Evolutionary conservation across 1,284 basidiomycete species (phyloP).

Genomic region (Trichosporon asahii): DNA sequence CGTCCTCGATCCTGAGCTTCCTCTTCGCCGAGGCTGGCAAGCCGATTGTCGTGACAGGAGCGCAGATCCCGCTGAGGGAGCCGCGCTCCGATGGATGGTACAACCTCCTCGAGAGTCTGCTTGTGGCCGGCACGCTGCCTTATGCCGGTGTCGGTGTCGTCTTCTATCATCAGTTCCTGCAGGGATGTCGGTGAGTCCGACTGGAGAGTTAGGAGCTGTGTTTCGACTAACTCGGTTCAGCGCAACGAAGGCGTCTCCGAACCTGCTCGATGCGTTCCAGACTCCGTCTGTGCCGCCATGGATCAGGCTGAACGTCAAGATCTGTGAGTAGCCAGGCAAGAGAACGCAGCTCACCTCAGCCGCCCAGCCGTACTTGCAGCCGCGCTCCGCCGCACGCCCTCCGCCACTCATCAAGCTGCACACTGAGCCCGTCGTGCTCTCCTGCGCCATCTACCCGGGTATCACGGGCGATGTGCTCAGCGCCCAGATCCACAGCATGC

Average conservation of each 20-base stretch:
- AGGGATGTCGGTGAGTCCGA: conserved; percentile 31
- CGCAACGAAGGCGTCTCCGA: conserved; percentile 43
- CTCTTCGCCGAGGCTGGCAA: conserved; percentile 46
- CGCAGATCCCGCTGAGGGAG: conserved; percentile 46
- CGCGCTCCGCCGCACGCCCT: conserved; percentile 22
- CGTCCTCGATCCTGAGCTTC: conserved; percentile 45
- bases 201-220: not conserved
- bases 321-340: conserved; percentile 33
- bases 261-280: conserved; percentile 43
- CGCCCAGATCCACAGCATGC: conserved; percentile 44
- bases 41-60: conserved; percentile 47
- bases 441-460: conserved; percentile 40
- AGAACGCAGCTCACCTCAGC: conserved; percentile 17
- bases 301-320: conserved; percentile 48
- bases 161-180: conserved; percentile 43
- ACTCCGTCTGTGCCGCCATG: conserved; percentile 42
- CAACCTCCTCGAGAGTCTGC: conserved; percentile 44
- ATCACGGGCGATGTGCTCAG: conserved; percentile 45
- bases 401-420: conserved; percentile 36
- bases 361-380: conserved; percentile 25
- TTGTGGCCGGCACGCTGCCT: conserved; percentile 43
- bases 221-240: conserved; percentile 19
- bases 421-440: conserved; percentile 35
- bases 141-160: conserved; percentile 48
- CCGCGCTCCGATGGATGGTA: conserved; percentile 47